These are phyloP conservation scores for Ceratobasidium papillatum DNA, from an alignment of 1,284 basidiomycete species.

Conservation along the genomic window DNA sequence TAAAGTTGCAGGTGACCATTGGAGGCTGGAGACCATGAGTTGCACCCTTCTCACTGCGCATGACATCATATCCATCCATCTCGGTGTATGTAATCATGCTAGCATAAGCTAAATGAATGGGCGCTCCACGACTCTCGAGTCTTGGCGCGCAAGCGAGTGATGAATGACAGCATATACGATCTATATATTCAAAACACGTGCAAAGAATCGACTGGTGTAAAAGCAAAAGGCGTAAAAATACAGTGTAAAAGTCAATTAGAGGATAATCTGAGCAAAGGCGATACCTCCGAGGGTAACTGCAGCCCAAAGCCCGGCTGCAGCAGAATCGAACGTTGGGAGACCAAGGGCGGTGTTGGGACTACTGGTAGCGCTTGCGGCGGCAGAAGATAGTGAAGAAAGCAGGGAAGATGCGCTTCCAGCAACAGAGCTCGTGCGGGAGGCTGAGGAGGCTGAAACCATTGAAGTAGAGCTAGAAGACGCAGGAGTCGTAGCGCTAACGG, in stretches of 20 bases:
- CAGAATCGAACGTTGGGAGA: slow-evolving; percentile 6
- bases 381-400: not conserved
- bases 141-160: too few relatives aligned
- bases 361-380: not conserved
- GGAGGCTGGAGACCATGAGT: not conserved
- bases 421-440: not conserved
- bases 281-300: slow-evolving; percentile 19
- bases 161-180: too few relatives aligned
- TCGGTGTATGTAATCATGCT: too few relatives aligned
- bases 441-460: not conserved
- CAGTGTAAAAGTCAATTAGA: not conserved
- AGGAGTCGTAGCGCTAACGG: not conserved
- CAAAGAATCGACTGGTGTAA: not conserved
- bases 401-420: not conserved
- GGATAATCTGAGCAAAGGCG: slow-evolving; percentile 5
- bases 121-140: too few relatives aligned
- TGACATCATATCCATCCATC: not conserved
- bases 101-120: too few relatives aligned
- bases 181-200: too few relatives aligned
- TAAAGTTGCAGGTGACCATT: not conserved
- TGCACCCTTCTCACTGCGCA: not conserved
- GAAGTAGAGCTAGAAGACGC: not conserved
- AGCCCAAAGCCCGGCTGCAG: slow-evolving; percentile 20
- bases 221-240: not conserved
- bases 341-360: not conserved